Base-by-base conservation (phyloP, 345 rosid genomes). In the Adansonia digitata region DNA sequence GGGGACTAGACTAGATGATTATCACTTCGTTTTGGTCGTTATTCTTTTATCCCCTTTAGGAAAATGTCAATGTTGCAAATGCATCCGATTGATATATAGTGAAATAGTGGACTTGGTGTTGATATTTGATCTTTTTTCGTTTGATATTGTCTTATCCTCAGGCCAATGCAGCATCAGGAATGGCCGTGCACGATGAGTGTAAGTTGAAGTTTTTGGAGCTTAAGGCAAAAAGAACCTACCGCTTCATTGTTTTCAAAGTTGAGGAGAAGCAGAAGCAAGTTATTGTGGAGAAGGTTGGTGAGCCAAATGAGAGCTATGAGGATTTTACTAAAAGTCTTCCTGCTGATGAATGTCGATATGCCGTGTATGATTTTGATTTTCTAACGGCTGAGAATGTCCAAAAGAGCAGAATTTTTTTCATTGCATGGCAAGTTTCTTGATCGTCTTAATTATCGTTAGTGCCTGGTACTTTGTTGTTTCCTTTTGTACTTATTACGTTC, bases 121-220 rank as follows among this genome's bases (percentile, higher is more conserved):
- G 69, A 66, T 56, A 22, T 59, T 5, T 67, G 76, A 42, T 18
- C 2, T 63, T 51, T 37, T 63, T 12, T 7, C 42, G n/a, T 31
- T 40, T 69, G 71, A 61, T 45, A 4, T 37, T 26, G 39, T 31
- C 24, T 61, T 20, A 49, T 64, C n/a, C 15, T 22, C 75, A 88
- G 92, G 90, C 90, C 60, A 88, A 88, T 0, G 85, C 90, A 57
- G 87, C 85, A 7, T 88, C 90, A 43, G 92, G 92, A 63, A 86
- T 88, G 86, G 90, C 88, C 76, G 92, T 86, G 81, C 85, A 88
- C 39, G 90, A 86, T 79, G 92, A 86, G 29, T 88, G 92, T 85
- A 88, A 88, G 81, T 76, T 86, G 69, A 86, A 77, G 82, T 88
- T 88, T 69, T 64, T 88, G 81, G 88, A 88, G 71, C 84, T 88